A percentile compares a stretch with the other conserved stretches of the same genome.
These are phyloP conservation scores for Trichoderma parareesei DNA, from an alignment of 495 filamentous ascomycete species.

Conservation along the genomic window DNA sequence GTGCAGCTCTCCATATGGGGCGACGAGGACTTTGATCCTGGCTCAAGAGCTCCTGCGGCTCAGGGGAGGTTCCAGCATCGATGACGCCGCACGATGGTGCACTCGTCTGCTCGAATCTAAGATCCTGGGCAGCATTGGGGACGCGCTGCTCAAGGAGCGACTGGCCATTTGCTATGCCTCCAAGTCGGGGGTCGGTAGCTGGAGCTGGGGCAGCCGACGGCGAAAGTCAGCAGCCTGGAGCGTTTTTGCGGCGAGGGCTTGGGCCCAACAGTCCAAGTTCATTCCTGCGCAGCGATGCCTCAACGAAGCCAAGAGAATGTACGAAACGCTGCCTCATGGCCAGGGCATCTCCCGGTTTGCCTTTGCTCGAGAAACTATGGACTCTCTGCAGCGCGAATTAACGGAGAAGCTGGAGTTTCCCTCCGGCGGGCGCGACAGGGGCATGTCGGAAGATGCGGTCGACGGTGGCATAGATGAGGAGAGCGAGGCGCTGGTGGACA, in stretches of 20 bases:
- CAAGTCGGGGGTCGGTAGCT: constrained; percentile 53
- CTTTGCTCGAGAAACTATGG: constrained; percentile 55
- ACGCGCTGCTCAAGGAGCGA: constrained; percentile 75
- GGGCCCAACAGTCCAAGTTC: constrained; percentile 63
- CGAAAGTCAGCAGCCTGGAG: constrained; percentile 90
- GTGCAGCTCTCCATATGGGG: constrained; percentile 63
- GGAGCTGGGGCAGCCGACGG: constrained; percentile 58
- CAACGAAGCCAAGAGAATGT: constrained; percentile 60
- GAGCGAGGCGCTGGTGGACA: constrained; percentile 44
- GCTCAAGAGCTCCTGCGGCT: constrained; percentile 74
- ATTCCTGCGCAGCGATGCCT: constrained; percentile 64
- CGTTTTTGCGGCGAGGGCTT: constrained; percentile 71
- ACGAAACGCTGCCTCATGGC: constrained; percentile 49
- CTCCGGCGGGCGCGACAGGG: constrained; percentile 27
- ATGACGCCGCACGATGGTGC: constrained; percentile 83
- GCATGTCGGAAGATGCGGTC: constrained; percentile 28
- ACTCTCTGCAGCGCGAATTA: constrained; percentile 50
- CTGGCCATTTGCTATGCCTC: constrained; percentile 75
- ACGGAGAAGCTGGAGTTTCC: constrained; percentile 39
- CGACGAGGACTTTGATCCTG: constrained; percentile 66
- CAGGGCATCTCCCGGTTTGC: constrained; percentile 47
- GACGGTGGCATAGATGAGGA: constrained; percentile 49
- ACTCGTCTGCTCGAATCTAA: constrained; percentile 69
- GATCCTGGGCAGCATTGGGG: constrained; percentile 62
- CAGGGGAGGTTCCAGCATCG: constrained; percentile 67